These are phyloP conservation scores for Cerrena zonata DNA, from an alignment of 1,284 basidiomycete genomes.

Conservation along the genomic window DNA sequence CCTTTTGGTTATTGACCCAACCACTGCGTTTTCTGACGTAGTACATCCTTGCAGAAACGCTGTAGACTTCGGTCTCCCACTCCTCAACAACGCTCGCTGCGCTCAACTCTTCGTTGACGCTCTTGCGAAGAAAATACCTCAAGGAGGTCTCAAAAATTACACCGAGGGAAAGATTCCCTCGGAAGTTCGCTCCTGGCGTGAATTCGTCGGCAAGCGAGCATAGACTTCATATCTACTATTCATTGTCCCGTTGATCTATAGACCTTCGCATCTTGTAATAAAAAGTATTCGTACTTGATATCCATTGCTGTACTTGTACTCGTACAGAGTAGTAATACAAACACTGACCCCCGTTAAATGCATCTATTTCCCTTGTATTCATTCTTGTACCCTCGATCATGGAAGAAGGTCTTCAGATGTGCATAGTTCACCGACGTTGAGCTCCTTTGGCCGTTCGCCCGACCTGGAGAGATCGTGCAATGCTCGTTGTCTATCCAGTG, in stretches of 20 bases:
- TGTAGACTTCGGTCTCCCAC: conserved; percentile 84
- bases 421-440: conserved; percentile 46
- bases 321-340: conserved; percentile 5
- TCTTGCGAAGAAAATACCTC: conserved; percentile 81
- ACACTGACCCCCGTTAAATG: conserved; percentile 1
- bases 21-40: conserved; percentile 6
- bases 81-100: conserved; percentile 87
- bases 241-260: conserved; percentile 1
- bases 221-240: conserved; percentile 27
- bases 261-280: neutral
- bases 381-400: neutral
- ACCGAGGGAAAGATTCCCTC: conserved; percentile 86
- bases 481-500: conserved; percentile 37
- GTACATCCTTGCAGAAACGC: conserved; percentile 56
- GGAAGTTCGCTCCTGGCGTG: conserved; percentile 88
- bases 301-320: conserved; percentile 4
- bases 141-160: conserved; percentile 79
- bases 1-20: conserved; percentile 7
- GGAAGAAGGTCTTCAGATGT: conserved; percentile 40
- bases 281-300: conserved; percentile 10
- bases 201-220: conserved; percentile 72
- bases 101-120: conserved; percentile 90
- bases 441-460: conserved; percentile 29
- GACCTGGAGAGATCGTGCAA: conserved; percentile 31
- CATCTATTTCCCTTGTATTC: neutral